Evolutionary conservation across 2,329 filamentous ascomycete species (phyloP).

Genomic region (Exophiala sp.): DNA sequence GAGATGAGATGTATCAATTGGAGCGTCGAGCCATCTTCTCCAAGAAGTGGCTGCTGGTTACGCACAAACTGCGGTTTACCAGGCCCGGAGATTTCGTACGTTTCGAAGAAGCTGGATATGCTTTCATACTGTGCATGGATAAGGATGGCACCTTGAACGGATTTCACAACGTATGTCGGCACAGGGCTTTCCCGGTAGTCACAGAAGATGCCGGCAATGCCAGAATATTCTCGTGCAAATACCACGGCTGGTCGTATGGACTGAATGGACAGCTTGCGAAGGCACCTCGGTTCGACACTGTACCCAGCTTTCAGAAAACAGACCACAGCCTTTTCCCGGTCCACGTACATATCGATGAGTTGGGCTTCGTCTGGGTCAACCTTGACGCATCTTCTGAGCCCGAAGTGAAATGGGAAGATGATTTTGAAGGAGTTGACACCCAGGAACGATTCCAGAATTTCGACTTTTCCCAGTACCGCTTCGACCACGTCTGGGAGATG

Average conservation of each 20-base stretch:
- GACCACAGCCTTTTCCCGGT: conserved; percentile 51
- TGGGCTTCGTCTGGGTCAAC: conserved; percentile 27
- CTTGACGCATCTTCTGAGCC: conserved; percentile 13
- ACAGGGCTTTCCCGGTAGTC: conserved; percentile 57
- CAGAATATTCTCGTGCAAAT: conserved; percentile 56
- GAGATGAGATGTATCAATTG: conserved; percentile 47
- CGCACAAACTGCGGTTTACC: conserved; percentile 44
- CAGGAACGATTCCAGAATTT: conserved; percentile 46
- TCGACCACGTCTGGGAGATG: conserved; percentile 58
- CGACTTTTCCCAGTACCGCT: conserved; percentile 53
- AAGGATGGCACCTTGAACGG: conserved; percentile 52
- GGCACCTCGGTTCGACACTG: conserved; percentile 56
- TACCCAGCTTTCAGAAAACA: conserved; percentile 55
- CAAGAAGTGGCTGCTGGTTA: conserved; percentile 46
- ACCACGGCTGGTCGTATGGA: conserved; percentile 63
- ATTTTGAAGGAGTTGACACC: conserved; percentile 49
- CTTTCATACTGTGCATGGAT: conserved; percentile 53
- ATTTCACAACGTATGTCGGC: conserved; percentile 62
- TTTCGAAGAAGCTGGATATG: conserved; percentile 43
- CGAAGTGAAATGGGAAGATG: conserved; percentile 51
- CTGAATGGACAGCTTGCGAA: conserved; percentile 57
- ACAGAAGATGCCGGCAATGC: conserved; percentile 23
- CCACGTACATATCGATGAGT: conserved; percentile 19
- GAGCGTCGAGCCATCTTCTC: conserved; percentile 50
- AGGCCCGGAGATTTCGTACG: conserved; percentile 44